Evolutionary conservation across 163 green algal species (phyloP).

Genomic region (Chlorella variabilis): DNA sequence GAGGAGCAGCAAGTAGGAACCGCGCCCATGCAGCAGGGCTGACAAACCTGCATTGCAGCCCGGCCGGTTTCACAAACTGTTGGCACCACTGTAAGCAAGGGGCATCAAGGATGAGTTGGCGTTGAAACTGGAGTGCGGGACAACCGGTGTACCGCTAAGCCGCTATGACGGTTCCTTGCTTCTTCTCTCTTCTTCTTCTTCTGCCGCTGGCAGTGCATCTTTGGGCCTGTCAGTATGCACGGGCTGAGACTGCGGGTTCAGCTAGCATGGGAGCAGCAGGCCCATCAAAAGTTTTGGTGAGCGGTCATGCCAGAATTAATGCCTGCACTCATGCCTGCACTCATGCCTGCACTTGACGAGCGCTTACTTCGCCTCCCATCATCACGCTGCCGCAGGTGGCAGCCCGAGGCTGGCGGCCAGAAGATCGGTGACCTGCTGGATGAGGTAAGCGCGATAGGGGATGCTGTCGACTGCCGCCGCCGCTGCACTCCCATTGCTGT

Average conservation of each 20-base stretch:
- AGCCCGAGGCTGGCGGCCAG: neutral
- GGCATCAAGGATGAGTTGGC: too few relatives aligned
- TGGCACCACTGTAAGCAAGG: neutral
- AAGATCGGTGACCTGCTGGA: conserved; percentile 2
- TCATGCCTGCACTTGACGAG: neutral
- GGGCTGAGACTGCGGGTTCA: neutral
- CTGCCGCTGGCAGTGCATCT: too few relatives aligned
- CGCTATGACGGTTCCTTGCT: too few relatives aligned
- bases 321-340: too few relatives aligned
- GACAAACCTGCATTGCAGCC: too few relatives aligned
- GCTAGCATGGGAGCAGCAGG: neutral
- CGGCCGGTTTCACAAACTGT: too few relatives aligned
- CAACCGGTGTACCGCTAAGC: too few relatives aligned
- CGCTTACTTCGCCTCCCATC: neutral
- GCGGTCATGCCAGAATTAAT: too few relatives aligned
- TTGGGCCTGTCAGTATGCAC: neutral
- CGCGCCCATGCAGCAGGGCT: conserved; percentile 7
- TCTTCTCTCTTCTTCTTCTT: neutral
- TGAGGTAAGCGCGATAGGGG: neutral
- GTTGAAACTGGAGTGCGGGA: too few relatives aligned
- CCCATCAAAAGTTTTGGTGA: conserved; percentile 23
- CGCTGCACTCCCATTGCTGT: neutral
- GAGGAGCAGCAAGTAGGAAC: neutral
- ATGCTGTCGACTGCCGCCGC: neutral
- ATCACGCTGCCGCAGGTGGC: conserved; percentile 11